These are phyloP conservation scores for Salix exigua DNA, from an alignment of 345 rosid genomes.

Conservation along the genomic window DNA sequence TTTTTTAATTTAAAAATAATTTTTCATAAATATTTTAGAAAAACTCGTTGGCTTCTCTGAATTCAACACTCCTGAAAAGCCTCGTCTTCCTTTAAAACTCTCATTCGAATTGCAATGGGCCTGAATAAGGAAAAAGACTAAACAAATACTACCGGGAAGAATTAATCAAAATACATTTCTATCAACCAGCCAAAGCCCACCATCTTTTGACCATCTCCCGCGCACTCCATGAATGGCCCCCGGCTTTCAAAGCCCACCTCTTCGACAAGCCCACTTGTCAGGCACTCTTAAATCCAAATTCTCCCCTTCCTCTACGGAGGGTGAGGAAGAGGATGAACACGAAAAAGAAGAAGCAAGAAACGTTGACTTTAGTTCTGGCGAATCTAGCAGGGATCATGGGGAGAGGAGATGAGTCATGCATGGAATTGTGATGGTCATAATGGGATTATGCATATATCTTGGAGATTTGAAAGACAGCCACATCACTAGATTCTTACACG, in stretches of 20 bases:
- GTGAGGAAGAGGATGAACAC: too few relatives aligned
- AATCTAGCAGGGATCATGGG: conserved; percentile 32
- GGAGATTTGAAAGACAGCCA: too few relatives aligned
- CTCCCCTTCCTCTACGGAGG: neutral
- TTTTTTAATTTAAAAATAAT: too few relatives aligned
- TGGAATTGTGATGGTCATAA: too few relatives aligned
- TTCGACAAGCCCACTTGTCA: neutral
- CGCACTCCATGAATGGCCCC: too few relatives aligned
- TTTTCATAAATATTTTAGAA: too few relatives aligned
- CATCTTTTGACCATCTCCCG: neutral
- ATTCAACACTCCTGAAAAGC: neutral
- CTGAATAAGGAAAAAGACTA: neutral
- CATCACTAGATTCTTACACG: too few relatives aligned
- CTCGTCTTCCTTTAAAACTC: neutral
- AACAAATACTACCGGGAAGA: neutral
- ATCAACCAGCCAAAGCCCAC: neutral
- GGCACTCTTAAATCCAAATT: neutral
- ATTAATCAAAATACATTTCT: too few relatives aligned
- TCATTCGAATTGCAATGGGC: neutral
- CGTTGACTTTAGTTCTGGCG: conserved; percentile 16
- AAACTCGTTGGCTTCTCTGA: neutral
- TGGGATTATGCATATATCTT: too few relatives aligned
- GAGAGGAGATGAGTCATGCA: conserved; percentile 24
- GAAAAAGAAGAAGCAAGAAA: conserved; percentile 10
- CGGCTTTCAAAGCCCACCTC: neutral